Conservation (phyloP, 2,329 filamentous ascomycete genomes). For the Cladophialophora psammophila region DNA sequence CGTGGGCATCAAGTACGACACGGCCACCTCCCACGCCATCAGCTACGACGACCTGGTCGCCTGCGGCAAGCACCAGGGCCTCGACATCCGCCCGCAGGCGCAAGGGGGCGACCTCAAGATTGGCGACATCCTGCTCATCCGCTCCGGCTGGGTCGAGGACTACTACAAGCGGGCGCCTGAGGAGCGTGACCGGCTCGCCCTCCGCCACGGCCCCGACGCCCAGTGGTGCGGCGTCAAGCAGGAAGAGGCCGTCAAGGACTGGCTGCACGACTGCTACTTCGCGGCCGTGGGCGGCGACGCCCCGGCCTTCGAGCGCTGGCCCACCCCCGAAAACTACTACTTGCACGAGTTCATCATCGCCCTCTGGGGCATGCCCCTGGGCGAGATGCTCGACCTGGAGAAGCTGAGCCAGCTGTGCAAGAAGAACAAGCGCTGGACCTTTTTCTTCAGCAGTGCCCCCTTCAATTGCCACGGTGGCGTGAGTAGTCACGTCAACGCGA, state of each 20-base stretch:
- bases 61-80: conserved; percentile 65
- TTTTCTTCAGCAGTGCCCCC: conserved; percentile 54
- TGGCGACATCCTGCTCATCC: conserved; percentile 72
- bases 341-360: conserved; percentile 53
- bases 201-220: conserved; percentile 47
- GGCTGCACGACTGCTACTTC: conserved; percentile 75
- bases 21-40: conserved; percentile 63
- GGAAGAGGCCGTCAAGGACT: conserved; percentile 65
- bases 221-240: conserved; percentile 61
- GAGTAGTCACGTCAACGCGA: conserved; percentile 53
- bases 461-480: conserved; percentile 53
- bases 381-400: conserved; percentile 57
- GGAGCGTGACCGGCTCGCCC: conserved; percentile 45
- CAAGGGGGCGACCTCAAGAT: conserved; percentile 63
- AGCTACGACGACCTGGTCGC: conserved; percentile 62
- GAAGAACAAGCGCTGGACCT: conserved; percentile 48
- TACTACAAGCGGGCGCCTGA: conserved; percentile 57
- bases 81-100: conserved; percentile 65
- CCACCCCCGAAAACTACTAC: conserved; percentile 51
- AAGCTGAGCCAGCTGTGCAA: conserved; percentile 47
- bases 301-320: conserved; percentile 69
- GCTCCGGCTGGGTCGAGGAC: conserved; percentile 68
- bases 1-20: conserved; percentile 59
- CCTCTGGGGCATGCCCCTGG: conserved; percentile 55
- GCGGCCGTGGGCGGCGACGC: conserved; percentile 70